Evolutionary conservation across 2,329 filamentous ascomycete genomes (phyloP).

Genomic region (Pyrenophora seminiperda): DNA sequence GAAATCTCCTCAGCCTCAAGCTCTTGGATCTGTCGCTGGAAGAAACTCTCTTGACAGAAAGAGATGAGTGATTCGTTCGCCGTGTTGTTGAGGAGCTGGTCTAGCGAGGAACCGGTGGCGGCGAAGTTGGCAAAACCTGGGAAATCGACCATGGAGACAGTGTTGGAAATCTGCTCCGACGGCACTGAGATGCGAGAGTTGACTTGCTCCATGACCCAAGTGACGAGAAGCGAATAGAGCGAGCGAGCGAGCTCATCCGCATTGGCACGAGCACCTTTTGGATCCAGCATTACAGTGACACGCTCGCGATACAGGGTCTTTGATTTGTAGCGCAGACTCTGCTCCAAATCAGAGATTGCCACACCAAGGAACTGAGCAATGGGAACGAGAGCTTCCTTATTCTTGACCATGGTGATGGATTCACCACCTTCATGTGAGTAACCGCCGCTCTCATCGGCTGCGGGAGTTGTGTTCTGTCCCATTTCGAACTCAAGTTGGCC

Average conservation of each 20-base stretch:
- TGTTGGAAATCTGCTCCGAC: constrained; percentile 90
- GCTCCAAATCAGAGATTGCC: constrained; percentile 78
- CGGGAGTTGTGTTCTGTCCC: constrained; percentile 75
- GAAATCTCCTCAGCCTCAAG: constrained; percentile 92
- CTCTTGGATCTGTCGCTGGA: constrained; percentile 90
- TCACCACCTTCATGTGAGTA: constrained; percentile 95
- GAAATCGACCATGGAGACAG: constrained; percentile 93
- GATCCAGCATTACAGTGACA: constrained; percentile 98
- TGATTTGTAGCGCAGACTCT: constrained; percentile 90
- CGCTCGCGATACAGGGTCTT: constrained; percentile 95
- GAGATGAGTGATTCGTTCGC: constrained; percentile 93
- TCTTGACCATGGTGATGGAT: constrained; percentile 83
- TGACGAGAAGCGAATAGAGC: constrained; percentile 89
- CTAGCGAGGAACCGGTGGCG: constrained; percentile 81
- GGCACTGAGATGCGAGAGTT: constrained; percentile 87
- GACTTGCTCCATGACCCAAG: constrained; percentile 89
- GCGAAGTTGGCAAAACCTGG: constrained; percentile 88
- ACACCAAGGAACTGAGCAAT: constrained; percentile 96
- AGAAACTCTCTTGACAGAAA: constrained; percentile 92
- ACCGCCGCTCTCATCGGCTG: constrained; percentile 89
- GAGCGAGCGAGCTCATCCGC: constrained; percentile 93
- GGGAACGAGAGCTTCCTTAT: constrained; percentile 84
- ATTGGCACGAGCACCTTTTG: constrained; percentile 84
- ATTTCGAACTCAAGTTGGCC: constrained; percentile 94
- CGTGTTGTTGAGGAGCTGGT: constrained; percentile 93